Evolutionary conservation across 129 eudicot species (phyloP).

Genomic region (Cynara cardunculus): DNA sequence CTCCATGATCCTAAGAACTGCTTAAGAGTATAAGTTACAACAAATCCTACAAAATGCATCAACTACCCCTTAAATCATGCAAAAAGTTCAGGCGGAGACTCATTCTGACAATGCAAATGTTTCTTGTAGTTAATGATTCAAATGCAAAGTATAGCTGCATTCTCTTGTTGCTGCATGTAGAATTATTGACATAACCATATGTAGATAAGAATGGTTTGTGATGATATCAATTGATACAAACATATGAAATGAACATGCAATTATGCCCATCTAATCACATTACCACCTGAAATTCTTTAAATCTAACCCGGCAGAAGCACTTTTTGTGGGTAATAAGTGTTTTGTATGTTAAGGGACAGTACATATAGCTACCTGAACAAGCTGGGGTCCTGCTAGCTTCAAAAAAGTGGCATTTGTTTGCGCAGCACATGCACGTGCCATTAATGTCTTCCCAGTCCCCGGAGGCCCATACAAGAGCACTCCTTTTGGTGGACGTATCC

Average conservation of each 20-base stretch:
- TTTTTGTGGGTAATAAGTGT: not conserved
- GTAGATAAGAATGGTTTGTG: not conserved
- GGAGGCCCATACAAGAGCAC: constrained; percentile 97
- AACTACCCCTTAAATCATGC: not conserved
- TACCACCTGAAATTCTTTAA: too few species aligned
- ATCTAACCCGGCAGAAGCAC: not conserved
- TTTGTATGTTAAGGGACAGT: not conserved
- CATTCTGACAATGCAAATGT: not conserved
- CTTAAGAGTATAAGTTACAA: not conserved
- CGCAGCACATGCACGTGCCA: constrained; percentile 99
- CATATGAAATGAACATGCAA: not conserved
- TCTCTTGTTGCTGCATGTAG: too few species aligned
- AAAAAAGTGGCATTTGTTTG: constrained; percentile 96
- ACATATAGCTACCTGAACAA: constrained; percentile 71
- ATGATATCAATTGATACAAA: not conserved
- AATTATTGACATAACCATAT: not conserved
- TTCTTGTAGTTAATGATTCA: not conserved
- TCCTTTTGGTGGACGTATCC: constrained; percentile 96
- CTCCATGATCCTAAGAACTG: not conserved
- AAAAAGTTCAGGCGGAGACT: not conserved
- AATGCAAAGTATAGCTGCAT: too few species aligned
- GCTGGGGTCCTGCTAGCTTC: constrained; percentile 97
- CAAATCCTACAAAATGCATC: not conserved
- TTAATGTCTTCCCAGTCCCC: constrained; percentile 94
- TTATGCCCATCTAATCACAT: too few species aligned